phyloP scores from a whole-genome alignment of 1,139 yeast species.

The Meyerozyma guilliermondii region DNA sequence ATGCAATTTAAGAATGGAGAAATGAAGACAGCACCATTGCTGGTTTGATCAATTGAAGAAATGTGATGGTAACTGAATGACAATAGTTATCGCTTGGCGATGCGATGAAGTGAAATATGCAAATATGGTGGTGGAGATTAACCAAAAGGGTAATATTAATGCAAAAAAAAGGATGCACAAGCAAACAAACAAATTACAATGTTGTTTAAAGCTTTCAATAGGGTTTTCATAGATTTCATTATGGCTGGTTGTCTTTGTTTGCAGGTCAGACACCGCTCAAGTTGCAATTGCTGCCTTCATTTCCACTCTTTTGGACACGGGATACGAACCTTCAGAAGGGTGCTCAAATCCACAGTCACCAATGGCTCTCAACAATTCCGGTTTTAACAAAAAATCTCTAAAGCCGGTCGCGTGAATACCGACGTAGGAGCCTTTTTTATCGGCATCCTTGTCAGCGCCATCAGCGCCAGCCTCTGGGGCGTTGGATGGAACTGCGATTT shows the following conservation, averaged over 20 bases:
- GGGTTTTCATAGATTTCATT: background rate
- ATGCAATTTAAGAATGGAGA: background rate
- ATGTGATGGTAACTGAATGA: too few species aligned
- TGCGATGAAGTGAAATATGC: background rate
- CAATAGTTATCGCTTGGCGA: too few species aligned
- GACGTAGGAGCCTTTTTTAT: constrained; percentile 95
- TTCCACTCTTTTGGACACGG: background rate
- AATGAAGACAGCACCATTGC: background rate
- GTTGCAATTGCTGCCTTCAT: background rate
- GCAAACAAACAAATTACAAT: too few species aligned
- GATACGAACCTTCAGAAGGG: constrained; percentile 93
- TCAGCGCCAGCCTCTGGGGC: constrained; percentile 44
- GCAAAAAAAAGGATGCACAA: too few species aligned
- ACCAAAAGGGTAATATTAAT: too few species aligned
- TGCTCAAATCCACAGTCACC: constrained; percentile 99
- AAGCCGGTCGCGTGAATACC: constrained; percentile 98
- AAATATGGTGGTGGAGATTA: background rate
- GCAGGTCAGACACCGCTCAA: too few species aligned
- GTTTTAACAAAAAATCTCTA: constrained; percentile 94
- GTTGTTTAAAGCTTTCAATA: too few species aligned
- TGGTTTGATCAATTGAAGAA: too few species aligned
- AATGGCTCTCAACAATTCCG: constrained; percentile 94
- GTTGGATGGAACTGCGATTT: constrained; percentile 75
- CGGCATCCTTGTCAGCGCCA: constrained; percentile 49
- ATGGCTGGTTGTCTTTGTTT: too few species aligned